Conservation (phyloP, 2,329 filamentous ascomycete genomes). For the Fusarium graminum region DNA sequence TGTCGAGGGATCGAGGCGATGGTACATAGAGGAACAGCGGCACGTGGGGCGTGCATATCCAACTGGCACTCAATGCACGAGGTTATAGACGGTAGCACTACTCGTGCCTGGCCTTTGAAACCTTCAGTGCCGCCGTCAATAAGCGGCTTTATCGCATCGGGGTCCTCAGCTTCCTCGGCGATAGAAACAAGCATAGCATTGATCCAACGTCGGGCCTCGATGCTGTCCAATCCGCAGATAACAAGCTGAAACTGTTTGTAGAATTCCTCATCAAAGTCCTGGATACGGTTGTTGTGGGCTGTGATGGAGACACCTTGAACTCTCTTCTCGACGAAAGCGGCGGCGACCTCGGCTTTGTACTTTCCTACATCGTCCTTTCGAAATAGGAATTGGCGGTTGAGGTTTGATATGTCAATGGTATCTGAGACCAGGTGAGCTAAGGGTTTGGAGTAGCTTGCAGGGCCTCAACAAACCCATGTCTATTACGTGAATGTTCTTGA, state of each 20-base stretch:
- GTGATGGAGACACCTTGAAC: constrained; percentile 94
- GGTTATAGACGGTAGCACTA: constrained; percentile 91
- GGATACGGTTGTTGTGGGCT: constrained; percentile 92
- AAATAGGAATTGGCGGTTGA: constrained; percentile 98
- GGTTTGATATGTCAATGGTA: constrained; percentile 97
- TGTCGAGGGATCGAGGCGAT: constrained; percentile 96
- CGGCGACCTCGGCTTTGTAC: constrained; percentile 92
- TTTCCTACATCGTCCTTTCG: constrained; percentile 91
- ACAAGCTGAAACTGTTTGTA: constrained; percentile 97
- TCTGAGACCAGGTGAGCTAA: constrained; percentile 64
- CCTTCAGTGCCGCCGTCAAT: constrained; percentile 98
- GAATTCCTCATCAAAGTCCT: constrained; percentile 95
- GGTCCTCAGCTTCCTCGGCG: constrained; percentile 81
- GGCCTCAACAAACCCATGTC: constrained; percentile 82
- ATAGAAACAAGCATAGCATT: constrained; percentile 93
- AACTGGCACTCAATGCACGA: constrained; percentile 98
- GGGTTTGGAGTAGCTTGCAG: background rate
- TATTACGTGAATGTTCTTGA: constrained; percentile 97
- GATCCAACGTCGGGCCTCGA: constrained; percentile 98
- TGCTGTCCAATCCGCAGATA: constrained; percentile 94
- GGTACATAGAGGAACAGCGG: constrained; percentile 96
- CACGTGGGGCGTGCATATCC: constrained; percentile 97
- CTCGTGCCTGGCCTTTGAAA: constrained; percentile 96
- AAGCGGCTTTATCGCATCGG: constrained; percentile 89
- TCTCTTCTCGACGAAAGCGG: constrained; percentile 88